A percentile compares a stretch with the other conserved stretches of the same genome.
phyloP scores from a whole-genome alignment of 257 asterid species.

The Catharanthus roseus region DNA sequence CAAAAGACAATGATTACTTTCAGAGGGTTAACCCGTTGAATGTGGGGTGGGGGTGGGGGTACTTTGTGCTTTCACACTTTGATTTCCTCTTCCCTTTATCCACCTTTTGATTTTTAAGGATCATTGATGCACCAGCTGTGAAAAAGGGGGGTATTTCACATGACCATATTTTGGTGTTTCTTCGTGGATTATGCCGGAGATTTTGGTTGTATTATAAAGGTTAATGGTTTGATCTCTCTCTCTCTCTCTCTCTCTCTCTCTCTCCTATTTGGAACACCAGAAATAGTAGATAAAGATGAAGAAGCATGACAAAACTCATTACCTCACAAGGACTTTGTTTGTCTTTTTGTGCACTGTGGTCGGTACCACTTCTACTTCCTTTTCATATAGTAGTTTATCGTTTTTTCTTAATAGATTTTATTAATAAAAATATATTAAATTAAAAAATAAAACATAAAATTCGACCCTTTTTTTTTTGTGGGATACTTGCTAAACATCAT shows the following conservation, averaged over 20 bases:
- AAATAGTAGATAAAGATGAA: not conserved
- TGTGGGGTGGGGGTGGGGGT: too few species aligned
- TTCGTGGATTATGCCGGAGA: slow-evolving; percentile 6
- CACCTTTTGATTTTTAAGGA: not conserved
- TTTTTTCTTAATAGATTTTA: too few species aligned
- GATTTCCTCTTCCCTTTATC: not conserved
- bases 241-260: too few species aligned
- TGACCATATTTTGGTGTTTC: slow-evolving; percentile 7
- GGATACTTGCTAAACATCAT: too few species aligned
- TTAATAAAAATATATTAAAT: too few species aligned
- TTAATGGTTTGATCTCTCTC: not conserved
- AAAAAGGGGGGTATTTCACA: slow-evolving; percentile 4
- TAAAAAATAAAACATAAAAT: too few species aligned
- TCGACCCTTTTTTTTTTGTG: too few species aligned
- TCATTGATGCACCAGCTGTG: not conserved
- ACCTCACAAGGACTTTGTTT: not conserved
- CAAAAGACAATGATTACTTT: too few species aligned
- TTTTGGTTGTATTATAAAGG: not conserved
- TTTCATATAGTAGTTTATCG: too few species aligned
- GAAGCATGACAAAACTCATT: not conserved
- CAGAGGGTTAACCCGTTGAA: too few species aligned
- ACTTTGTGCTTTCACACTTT: not conserved
- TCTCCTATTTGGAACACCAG: not conserved
- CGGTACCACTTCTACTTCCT: too few species aligned
- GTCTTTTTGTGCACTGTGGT: too few species aligned